phyloP scores from a whole-genome alignment of 495 filamentous ascomycete genomes.

The Lentithecium fluviatile region DNA sequence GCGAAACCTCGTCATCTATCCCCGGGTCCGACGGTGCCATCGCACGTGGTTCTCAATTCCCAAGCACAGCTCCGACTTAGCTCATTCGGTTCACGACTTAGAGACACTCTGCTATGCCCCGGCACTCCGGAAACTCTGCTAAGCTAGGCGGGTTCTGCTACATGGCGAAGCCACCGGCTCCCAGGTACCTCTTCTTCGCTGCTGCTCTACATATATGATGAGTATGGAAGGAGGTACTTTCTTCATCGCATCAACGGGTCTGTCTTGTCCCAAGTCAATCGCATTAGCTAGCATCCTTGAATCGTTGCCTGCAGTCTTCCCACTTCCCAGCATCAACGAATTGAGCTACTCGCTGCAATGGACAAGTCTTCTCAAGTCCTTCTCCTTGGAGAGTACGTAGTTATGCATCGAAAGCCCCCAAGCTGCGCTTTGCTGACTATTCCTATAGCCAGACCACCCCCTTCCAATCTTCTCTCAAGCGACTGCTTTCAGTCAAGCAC shows the following conservation, averaged over 20 bases:
- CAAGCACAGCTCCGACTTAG: neutral
- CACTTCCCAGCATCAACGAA: constrained; percentile 13
- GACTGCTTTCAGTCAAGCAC: constrained; percentile 25
- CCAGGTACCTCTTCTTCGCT: constrained; percentile 4
- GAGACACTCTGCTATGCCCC: neutral
- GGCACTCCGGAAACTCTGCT: constrained; percentile 3
- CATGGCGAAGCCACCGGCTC: neutral
- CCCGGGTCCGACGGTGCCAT: no score
- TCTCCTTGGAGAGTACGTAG: constrained; percentile 19
- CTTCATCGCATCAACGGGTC: constrained; percentile 6
- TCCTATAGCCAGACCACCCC: constrained; percentile 10
- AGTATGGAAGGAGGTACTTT: neutral
- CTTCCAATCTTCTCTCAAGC: constrained; percentile 16
- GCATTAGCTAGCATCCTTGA: constrained; percentile 3
- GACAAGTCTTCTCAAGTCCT: constrained; percentile 25
- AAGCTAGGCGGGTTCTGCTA: constrained; percentile 2
- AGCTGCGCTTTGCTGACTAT: no score
- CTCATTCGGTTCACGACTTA: constrained; percentile 15
- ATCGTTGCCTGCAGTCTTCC: constrained; percentile 17
- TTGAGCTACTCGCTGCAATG: constrained; percentile 18
- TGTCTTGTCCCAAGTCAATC: neutral
- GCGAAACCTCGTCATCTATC: no score
- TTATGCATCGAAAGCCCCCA: no score
- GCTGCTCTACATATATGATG: constrained; percentile 16
- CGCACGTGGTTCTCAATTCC: no score